Evolutionary conservation across 306 rosid species (phyloP), one percentile per base, ranked within the genome.

Genomic region (Lathyrus aphaca): DNA sequence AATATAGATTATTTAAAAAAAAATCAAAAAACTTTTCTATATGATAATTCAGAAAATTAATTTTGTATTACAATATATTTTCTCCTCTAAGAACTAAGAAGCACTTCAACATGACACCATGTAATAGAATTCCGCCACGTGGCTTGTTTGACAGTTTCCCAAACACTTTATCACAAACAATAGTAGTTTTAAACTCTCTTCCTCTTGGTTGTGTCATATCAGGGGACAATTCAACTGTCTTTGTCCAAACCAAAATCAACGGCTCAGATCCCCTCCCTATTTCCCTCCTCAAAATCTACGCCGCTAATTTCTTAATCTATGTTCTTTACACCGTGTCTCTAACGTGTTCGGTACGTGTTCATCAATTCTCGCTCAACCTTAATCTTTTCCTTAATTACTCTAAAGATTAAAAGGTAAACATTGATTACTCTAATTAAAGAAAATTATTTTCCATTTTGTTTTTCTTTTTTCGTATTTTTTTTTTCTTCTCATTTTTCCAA

Each of bases 311-410:
- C 35, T 19, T 61, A 74, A 79, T 76, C 49, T 68, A 16, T 3
- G 73, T 66, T 23, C 59, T 44, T 75, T 43, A 67, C 80, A 75
- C 68, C 89, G 88, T 79, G 88, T 81, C 50, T 17, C 6, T 59
- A 8, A 64, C 88, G 86, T 83, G 86, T 81, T 17, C 8, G 56
- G 18, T 59, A 16, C 68, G 66, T 46, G 79, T 58, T 38, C 59
- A 59, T 35, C 21, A 17, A 37, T 38, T n/a, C 75, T 8, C 14
- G 2, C 25, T 25, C 18, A 49, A 60, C 69, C 61, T 46, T 44
- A 30, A 19, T 35, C 3, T 48, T 64, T 43, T 65, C 69, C 25
- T 57, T 37, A 25, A 68, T 63, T 58, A 73, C 68, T 25, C 74
- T 5, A 4, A 13, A 5, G 60, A 58, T 65, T 70, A 49, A 37